A percentile compares a stretch with the other conserved stretches of the same genome.
phyloP scores from a whole-genome alignment of 352 stramenopile species.

The Thraustochytrium sp. region DNA sequence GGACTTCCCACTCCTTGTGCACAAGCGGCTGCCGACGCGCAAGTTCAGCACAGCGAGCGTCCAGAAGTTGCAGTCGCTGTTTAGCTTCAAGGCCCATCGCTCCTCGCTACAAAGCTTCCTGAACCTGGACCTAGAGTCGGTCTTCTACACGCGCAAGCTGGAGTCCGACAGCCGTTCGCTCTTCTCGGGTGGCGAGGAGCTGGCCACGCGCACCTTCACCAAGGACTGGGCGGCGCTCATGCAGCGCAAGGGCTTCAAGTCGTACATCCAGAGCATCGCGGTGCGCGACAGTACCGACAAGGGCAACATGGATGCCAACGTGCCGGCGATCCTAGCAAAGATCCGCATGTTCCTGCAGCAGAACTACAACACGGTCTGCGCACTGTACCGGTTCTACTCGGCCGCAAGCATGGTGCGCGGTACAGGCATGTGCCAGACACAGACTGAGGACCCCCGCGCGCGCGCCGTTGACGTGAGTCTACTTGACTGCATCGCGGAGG shows the following conservation, averaged over 20 bases:
- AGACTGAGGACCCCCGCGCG: not conserved
- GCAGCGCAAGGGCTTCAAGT: conserved; percentile 25
- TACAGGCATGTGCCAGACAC: not conserved
- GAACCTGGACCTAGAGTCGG: not conserved
- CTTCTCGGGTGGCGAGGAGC: not conserved
- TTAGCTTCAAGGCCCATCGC: not conserved
- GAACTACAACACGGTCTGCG: not conserved
- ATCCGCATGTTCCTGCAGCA: not conserved
- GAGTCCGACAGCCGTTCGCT: not conserved
- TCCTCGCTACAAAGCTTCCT: not conserved
- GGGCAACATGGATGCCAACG: conserved; percentile 31
- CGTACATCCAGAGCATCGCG: conserved; percentile 33
- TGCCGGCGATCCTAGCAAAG: conserved; percentile 20
- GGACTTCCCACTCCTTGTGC: not conserved
- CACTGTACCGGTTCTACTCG: conserved; percentile 20
- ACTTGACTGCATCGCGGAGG: conserved; percentile 18
- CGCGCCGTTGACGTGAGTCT: not conserved
- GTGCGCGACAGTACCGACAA: conserved; percentile 40
- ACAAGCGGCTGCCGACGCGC: not conserved
- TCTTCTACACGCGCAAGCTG: conserved; percentile 17
- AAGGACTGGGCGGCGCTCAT: conserved; percentile 9
- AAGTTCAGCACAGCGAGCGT: conserved; percentile 2
- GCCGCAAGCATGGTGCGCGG: not conserved
- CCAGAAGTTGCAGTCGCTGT: not conserved
- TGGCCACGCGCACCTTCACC: not conserved